Evolutionary conservation across 495 filamentous ascomycete species (phyloP).

Genomic region (Trichoderma reesei): DNA sequence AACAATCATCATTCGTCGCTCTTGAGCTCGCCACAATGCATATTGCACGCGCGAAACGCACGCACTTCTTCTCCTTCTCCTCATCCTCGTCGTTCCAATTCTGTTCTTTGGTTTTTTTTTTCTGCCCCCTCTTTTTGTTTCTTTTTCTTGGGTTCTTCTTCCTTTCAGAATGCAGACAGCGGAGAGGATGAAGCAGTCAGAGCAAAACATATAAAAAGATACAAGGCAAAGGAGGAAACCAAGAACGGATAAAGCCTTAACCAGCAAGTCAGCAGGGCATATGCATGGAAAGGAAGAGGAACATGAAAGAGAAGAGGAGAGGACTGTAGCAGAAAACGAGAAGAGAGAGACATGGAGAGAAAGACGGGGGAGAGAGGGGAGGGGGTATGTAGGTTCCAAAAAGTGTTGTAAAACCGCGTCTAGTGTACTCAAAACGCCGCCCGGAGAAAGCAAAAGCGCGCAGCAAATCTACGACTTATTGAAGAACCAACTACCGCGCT

Average conservation of each 20-base stretch:
- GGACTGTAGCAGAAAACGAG: neutral
- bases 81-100: neutral
- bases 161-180: conserved; percentile 1
- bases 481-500: conserved; percentile 52
- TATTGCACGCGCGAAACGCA: neutral
- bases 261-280: conserved; percentile 7
- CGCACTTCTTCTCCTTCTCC: neutral
- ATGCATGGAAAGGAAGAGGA: neutral
- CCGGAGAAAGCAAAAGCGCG: neutral
- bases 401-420: neutral
- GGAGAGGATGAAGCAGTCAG: neutral
- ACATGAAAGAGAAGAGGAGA: neutral
- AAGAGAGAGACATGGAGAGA: neutral
- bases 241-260: conserved; percentile 1
- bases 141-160: conserved; percentile 7
- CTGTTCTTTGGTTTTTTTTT: neutral
- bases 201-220: conserved; percentile 4
- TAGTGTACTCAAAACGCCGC: conserved; percentile 7
- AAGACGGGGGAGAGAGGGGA: neutral
- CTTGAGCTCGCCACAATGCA: conserved; percentile 5
- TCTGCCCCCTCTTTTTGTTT: neutral
- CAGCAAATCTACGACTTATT: conserved; percentile 29
- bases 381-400: neutral
- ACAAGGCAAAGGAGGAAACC: conserved; percentile 3
- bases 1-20: conserved; percentile 9